A percentile compares a stretch with the other conserved stretches of the same genome.
These are phyloP conservation scores for Calvatia gigantea DNA, from an alignment of 768 basidiomycete genomes.

Conservation along the genomic window DNA sequence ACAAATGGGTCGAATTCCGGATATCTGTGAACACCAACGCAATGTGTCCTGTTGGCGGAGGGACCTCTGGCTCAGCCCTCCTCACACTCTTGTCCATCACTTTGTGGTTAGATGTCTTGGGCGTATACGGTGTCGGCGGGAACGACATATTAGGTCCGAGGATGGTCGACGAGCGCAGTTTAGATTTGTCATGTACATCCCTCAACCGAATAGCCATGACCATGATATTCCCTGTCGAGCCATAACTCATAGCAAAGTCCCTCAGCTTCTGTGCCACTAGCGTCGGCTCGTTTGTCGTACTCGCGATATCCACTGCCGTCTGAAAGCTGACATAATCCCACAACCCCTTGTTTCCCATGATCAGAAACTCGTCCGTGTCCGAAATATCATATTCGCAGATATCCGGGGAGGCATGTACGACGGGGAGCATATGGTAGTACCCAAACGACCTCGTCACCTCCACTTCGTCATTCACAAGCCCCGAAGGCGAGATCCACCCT, in stretches of 20 bases:
- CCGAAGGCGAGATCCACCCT: slow-evolving; percentile 91
- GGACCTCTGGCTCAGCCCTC: slow-evolving; percentile 73
- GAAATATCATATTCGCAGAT: slow-evolving; percentile 65
- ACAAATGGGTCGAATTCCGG: slow-evolving; percentile 91
- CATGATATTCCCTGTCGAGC: slow-evolving; percentile 91
- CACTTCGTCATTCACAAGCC: slow-evolving; percentile 87
- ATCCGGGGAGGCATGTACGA: slow-evolving; percentile 87
- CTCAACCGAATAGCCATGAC: slow-evolving; percentile 93
- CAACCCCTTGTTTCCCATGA: slow-evolving; percentile 87
- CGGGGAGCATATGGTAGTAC: slow-evolving; percentile 83
- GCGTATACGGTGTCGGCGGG: slow-evolving; percentile 15
- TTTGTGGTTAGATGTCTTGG: slow-evolving; percentile 40
- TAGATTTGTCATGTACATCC: slow-evolving; percentile 31
- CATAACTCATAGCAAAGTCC: slow-evolving; percentile 96
- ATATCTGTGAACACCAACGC: slow-evolving; percentile 98
- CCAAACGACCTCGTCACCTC: slow-evolving; percentile 94
- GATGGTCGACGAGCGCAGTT: slow-evolving; percentile 4
- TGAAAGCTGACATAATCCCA: slow-evolving; percentile 96
- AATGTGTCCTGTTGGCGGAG: slow-evolving; percentile 81
- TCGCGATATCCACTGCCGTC: slow-evolving; percentile 94
- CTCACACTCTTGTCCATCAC: slow-evolving; percentile 58
- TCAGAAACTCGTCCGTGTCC: slow-evolving; percentile 92
- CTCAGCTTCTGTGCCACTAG: slow-evolving; percentile 95
- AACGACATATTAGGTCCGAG: slow-evolving; percentile 19
- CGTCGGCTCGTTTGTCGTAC: slow-evolving; percentile 68